Conservation (phyloP, 2,329 filamentous ascomycete genomes). For the Eutypa lata region DNA sequence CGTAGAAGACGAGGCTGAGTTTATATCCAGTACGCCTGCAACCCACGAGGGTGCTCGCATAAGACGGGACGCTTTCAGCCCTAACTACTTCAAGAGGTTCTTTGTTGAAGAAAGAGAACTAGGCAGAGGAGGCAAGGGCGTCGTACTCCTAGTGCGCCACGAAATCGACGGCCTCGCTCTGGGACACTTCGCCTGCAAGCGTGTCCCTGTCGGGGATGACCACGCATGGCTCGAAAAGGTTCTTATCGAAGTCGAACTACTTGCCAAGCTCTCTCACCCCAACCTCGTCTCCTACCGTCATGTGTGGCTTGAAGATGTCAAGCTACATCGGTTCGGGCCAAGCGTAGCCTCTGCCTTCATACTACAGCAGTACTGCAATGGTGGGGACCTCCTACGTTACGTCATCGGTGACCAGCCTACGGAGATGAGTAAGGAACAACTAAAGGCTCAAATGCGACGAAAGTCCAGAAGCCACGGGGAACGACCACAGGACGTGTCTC, state of each 20-base stretch:
- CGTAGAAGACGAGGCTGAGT: conserved; percentile 40
- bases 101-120: conserved; percentile 87
- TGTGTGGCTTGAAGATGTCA: conserved; percentile 91
- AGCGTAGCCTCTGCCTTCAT: conserved; percentile 95
- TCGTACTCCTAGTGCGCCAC: conserved; percentile 91
- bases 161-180: conserved; percentile 84
- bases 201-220: conserved; percentile 91
- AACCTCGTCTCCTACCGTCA: conserved; percentile 96
- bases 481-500: conserved; percentile 46
- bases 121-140: conserved; percentile 87
- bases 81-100: conserved; percentile 88
- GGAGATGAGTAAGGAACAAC: conserved; percentile 71
- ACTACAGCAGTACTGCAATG: conserved; percentile 95
- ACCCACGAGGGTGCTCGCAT: conserved; percentile 66
- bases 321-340: conserved; percentile 81
- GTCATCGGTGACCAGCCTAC: conserved; percentile 67
- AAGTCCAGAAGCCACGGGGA: conserved; percentile 76
- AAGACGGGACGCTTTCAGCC: conserved; percentile 81
- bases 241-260: conserved; percentile 84
- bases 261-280: conserved; percentile 87
- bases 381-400: conserved; percentile 85
- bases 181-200: conserved; percentile 93
- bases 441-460: conserved; percentile 84
- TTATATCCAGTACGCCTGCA: conserved; percentile 51
- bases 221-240: conserved; percentile 95